Evolutionary conservation across 495 filamentous ascomycete species (phyloP), one percentile per base, ranked within the genome.

Genomic region (Baudoinia panamericana): DNA sequence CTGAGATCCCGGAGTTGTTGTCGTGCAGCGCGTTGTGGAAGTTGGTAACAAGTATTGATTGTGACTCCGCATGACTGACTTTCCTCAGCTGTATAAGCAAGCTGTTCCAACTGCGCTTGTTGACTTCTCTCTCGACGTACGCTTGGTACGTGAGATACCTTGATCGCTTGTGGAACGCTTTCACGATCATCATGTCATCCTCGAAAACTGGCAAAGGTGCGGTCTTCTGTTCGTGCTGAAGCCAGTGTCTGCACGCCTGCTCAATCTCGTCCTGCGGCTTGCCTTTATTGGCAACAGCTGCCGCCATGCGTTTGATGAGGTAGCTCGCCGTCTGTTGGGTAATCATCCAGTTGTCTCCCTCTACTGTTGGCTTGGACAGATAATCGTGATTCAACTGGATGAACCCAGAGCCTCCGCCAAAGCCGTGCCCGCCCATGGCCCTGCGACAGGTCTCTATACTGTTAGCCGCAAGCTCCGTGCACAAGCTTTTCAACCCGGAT

Each of bases 321-420:
- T 66, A 68, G 5, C 57, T 57, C 3, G 65, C 62, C 5, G 64
- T 60, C 51, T 69, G 67, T 40, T 68, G 64, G 3, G 63, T 66
- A 23, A 71, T 68, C 65, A 71, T 69, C 65, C 65, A 69, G 30
- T 71, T 69, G 46, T 71, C 67, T 15, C 67, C 67, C 44, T 71
- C 66, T 13, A 69, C 65, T 0, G 66, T 71, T 1, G 63, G 63
- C 49, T 69, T 68, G 8, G 63, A 64, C 2, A 68, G 50, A 39
- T 69, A 68, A 39, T 69, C 64, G 27, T 59, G 61, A 38, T 69
- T 68, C 24, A 68, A 46, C 32, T 62, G 58, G 12, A 68, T 60
- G 11, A 69, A 53, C 0, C 67, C 67, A 46, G 63, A 67, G 17
- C 57, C 60, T 22, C 65, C 65, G 0, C 65, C 64, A 40, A 66